Base-by-base conservation (phyloP, 306 rosid genomes). In the Castanea mollissima region DNA sequence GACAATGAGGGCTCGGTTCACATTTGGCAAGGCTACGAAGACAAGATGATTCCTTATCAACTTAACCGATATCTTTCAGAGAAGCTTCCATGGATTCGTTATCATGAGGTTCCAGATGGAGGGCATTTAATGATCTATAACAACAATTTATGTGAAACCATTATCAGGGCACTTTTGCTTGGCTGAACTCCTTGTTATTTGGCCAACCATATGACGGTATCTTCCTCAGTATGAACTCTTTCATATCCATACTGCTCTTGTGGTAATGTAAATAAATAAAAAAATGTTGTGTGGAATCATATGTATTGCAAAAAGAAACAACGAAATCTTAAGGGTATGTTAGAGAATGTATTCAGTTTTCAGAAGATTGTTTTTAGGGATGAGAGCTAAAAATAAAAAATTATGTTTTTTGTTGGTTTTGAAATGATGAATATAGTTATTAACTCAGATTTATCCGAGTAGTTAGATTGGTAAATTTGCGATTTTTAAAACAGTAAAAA, bases 21-120 rank as follows among this genome's bases (percentile, higher is more conserved):
- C 55, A 81, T 94, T 63, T 94, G 97, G 98, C 97, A 88, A 86
- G 98, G 92, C 1, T 75, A 64, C 18, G 79, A 81, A 59, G 98
- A 94, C 73, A 86, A 62, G 77, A 75, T 92, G 49, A 79, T 89
- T 83, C 91, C 97, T 13, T 62, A 78, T 21, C 78, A 59, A 7
- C 0, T 90, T 27, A 86, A 86, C 59, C 86, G 92, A 32, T 89
- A 86, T 79, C 78, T 94, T 59, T 80, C 89, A 15, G 65, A 88
- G 69, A 88, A 89, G 76, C 87, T 89, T 41, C 88, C 88, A 0
- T 92, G 98, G 98, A 88, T 94, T 86, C 89, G 4, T n/a, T 92
- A 92, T 80, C 98, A 94, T 1, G 96, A 92, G 82, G 60, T 94
- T 84, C 69, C 91, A 60, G 82, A 83, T 70, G 85, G 16, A 13